Evolutionary conservation across 495 filamentous ascomycete species (phyloP).

Genomic region (Daldinia childiae): DNA sequence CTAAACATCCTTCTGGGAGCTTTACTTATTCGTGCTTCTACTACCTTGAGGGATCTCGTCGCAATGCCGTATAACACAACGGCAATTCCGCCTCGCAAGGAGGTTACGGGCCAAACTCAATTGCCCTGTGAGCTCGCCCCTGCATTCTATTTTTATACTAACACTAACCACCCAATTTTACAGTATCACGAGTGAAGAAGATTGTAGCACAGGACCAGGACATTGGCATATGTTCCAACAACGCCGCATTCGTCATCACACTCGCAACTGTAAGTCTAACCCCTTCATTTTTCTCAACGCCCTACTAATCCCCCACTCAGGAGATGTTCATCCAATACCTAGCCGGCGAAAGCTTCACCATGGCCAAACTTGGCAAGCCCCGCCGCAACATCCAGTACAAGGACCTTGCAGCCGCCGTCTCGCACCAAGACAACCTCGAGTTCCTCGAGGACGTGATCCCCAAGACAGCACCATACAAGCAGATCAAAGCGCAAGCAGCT

Average conservation of each 20-base stretch:
- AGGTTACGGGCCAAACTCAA: conserved; percentile 83
- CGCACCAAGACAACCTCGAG: conserved; percentile 91
- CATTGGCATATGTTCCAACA: conserved; percentile 83
- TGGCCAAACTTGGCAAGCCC: conserved; percentile 76
- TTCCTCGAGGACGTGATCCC: conserved; percentile 94
- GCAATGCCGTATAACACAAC: conserved; percentile 90
- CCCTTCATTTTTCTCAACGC: background rate
- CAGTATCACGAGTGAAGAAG: conserved; percentile 92
- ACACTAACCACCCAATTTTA: conserved; percentile 6
- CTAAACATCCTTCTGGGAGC: background rate
- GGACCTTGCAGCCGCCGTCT: conserved; percentile 89
- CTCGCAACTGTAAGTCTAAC: conserved; percentile 75
- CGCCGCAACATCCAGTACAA: conserved; percentile 95
- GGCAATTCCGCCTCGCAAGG: conserved; percentile 78
- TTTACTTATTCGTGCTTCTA: background rate
- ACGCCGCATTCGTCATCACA: conserved; percentile 93
- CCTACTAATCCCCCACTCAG: conserved; percentile 52
- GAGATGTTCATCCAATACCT: conserved; percentile 98
- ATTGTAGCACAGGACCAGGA: conserved; percentile 91
- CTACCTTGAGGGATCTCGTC: background rate
- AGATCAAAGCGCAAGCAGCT: conserved; percentile 70
- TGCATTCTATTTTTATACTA: background rate
- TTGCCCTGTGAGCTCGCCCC: conserved; percentile 75
- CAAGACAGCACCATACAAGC: conserved; percentile 80
- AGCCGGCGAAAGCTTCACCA: conserved; percentile 82